Conservation (phyloP, 164 flowering plant species). For the Saururus chinensis region DNA sequence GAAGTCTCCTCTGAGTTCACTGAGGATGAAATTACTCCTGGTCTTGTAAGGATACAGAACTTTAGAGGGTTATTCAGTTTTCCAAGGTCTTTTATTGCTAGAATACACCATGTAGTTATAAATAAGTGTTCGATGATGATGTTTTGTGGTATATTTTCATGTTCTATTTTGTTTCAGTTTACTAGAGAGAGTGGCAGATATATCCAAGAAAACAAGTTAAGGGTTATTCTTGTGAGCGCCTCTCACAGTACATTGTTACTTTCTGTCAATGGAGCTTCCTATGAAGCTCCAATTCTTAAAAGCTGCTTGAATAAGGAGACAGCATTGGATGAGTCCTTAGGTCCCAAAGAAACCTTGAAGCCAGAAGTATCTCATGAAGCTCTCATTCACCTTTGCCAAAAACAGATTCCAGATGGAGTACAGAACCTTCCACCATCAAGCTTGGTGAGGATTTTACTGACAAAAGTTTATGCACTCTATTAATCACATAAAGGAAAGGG, state of each 20-base stretch:
- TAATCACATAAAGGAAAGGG: no score
- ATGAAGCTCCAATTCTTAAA: conserved; percentile 8
- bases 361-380: neutral
- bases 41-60: conserved; percentile 25
- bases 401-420: neutral
- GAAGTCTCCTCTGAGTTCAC: conserved; percentile 51
- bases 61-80: neutral
- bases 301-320: conserved; percentile 11
- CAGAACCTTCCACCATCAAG: neutral
- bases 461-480: no score
- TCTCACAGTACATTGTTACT: conserved; percentile 41
- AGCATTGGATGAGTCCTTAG: no score
- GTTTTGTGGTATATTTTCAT: neutral
- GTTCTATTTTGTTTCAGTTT: conserved; percentile 44
- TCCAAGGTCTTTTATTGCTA: neutral
- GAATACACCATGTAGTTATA: neutral
- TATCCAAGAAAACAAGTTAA: conserved; percentile 71
- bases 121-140: neutral
- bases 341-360: neutral
- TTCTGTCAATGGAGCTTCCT: conserved; percentile 39
- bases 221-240: conserved; percentile 48
- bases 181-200: conserved; percentile 42
- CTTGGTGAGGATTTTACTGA: neutral
- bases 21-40: conserved; percentile 47
- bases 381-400: neutral